Conservation (phyloP, 1,139 yeast species). For the Magnusiomyces fungicola region DNA sequence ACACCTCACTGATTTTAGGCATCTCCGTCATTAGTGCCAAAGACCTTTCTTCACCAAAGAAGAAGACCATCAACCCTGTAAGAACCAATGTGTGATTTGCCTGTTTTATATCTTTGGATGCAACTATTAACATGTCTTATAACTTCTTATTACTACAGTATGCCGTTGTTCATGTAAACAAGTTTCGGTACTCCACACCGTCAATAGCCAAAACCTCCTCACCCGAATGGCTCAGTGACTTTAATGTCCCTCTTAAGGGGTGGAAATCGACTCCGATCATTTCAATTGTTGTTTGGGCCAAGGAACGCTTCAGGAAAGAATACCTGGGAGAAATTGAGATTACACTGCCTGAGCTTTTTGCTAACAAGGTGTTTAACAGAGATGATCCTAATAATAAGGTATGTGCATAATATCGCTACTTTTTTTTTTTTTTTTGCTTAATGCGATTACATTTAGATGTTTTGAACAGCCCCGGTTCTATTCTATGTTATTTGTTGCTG, state of each 20-base stretch:
- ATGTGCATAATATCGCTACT: not conserved
- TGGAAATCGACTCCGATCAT: conserved; percentile 25
- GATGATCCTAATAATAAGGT: conserved; percentile 19
- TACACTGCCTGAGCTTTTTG: conserved; percentile 32
- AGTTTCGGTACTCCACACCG: conserved; percentile 7
- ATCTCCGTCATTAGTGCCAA: not conserved
- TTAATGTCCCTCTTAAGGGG: conserved; percentile 24
- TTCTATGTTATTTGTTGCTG: not conserved
- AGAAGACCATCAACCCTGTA: conserved; percentile 3
- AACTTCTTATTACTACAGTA: conserved; percentile 3
- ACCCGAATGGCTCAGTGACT: conserved; percentile 35
- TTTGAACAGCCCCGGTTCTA: not conserved
- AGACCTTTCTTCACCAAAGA: not conserved
- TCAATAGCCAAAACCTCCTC: conserved; percentile 20
- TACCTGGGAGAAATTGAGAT: conserved; percentile 54
- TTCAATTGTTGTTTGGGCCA: conserved; percentile 35
- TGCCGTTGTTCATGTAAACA: conserved; percentile 11
- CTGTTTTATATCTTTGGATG: no score
- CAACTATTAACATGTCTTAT: not conserved
- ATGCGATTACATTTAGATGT: not conserved
- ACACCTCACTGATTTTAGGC: not conserved
- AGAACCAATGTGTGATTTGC: not conserved
- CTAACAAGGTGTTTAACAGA: conserved; percentile 17
- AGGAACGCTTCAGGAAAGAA: conserved; percentile 30
- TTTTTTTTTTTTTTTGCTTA: not conserved